Conservation (phyloP, 2,329 filamentous ascomycete species). For the Phoma herbarum region DNA sequence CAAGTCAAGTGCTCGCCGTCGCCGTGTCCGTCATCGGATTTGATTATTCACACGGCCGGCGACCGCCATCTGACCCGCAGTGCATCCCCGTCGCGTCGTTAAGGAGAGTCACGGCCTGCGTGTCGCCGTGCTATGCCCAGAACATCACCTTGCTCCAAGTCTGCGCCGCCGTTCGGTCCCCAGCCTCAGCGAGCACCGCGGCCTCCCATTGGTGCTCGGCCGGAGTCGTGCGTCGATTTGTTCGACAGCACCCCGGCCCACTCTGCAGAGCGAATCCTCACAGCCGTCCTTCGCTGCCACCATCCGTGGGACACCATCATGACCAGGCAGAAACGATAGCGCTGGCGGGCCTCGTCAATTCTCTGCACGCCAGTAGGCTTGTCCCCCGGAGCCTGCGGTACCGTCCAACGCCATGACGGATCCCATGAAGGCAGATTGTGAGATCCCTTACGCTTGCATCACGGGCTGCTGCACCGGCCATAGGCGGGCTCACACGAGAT, state of each 20-base stretch:
- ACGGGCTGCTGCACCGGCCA: slow-evolving; percentile 38
- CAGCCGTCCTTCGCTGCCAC: slow-evolving; percentile 18
- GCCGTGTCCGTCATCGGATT: slow-evolving; percentile 19
- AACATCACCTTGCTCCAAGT: slow-evolving; percentile 12
- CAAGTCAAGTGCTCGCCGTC: slow-evolving; percentile 16
- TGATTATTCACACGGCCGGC: slow-evolving; percentile 29
- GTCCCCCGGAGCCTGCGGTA: slow-evolving; percentile 19
- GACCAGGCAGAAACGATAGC: slow-evolving; percentile 33
- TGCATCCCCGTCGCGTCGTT: slow-evolving; percentile 17
- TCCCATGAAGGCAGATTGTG: slow-evolving; percentile 4
- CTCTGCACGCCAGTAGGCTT: slow-evolving; percentile 26
- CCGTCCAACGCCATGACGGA: slow-evolving; percentile 3
- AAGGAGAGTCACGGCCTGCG: slow-evolving; percentile 19
- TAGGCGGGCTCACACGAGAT: slow-evolving; percentile 33
- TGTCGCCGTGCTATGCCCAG: slow-evolving; percentile 16
- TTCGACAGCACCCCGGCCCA: slow-evolving; percentile 22
- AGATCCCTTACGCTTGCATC: slow-evolving; percentile 32
- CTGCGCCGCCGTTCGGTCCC: slow-evolving; percentile 22
- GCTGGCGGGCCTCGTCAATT: slow-evolving; percentile 34
- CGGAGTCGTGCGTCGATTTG: slow-evolving; percentile 24
- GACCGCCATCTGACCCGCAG: slow-evolving; percentile 36
- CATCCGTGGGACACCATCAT: slow-evolving; percentile 24
- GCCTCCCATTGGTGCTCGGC: slow-evolving; percentile 11
- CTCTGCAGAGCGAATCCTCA: slow-evolving; percentile 18
- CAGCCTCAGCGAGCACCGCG: slow-evolving; percentile 17